Conservation (phyloP, 1,139 yeast species). For the Taiozyma sp. region DNA sequence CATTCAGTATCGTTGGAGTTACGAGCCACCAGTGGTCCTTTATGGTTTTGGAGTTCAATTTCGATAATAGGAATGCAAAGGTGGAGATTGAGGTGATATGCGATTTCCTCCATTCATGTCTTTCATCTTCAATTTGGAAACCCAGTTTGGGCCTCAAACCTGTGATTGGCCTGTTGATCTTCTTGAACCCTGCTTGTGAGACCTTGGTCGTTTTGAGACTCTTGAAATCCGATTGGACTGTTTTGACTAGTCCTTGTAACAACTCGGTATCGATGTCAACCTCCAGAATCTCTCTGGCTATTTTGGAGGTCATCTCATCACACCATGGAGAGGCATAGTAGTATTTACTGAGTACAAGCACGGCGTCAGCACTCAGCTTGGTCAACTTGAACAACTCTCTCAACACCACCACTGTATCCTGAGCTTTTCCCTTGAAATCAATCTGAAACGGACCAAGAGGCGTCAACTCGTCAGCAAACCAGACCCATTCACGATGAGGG, state of each 20-base stretch:
- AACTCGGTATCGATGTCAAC: neutral
- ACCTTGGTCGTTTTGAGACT: slow-evolving; percentile 5
- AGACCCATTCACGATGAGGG: slow-evolving; percentile 14
- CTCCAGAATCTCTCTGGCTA: slow-evolving; percentile 2
- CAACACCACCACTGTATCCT: neutral
- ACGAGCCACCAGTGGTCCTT: slow-evolving; percentile 38
- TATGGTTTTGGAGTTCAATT: slow-evolving; percentile 15
- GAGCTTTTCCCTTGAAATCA: slow-evolving; percentile 7
- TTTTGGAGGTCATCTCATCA: slow-evolving; percentile 1
- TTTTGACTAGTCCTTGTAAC: slow-evolving; percentile 1
- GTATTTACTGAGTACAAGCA: slow-evolving; percentile 1
- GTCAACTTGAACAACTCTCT: neutral
- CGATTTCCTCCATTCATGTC: slow-evolving; percentile 9
- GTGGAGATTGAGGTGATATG: slow-evolving; percentile 21
- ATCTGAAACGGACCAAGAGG: slow-evolving; percentile 10
- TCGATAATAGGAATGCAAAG: slow-evolving; percentile 29
- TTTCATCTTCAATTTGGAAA: slow-evolving; percentile 9
- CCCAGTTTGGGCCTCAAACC: slow-evolving; percentile 15
- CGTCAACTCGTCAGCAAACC: slow-evolving; percentile 17
- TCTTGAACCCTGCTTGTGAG: slow-evolving; percentile 17
- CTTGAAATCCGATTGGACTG: slow-evolving; percentile 5
- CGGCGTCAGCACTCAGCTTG: neutral
- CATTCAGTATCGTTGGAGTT: slow-evolving; percentile 43
- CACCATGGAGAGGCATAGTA: slow-evolving; percentile 16
- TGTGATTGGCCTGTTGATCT: slow-evolving; percentile 1